phyloP scores from a whole-genome alignment of 2,329 filamentous ascomycete genomes.

The Pyrenophora teres region DNA sequence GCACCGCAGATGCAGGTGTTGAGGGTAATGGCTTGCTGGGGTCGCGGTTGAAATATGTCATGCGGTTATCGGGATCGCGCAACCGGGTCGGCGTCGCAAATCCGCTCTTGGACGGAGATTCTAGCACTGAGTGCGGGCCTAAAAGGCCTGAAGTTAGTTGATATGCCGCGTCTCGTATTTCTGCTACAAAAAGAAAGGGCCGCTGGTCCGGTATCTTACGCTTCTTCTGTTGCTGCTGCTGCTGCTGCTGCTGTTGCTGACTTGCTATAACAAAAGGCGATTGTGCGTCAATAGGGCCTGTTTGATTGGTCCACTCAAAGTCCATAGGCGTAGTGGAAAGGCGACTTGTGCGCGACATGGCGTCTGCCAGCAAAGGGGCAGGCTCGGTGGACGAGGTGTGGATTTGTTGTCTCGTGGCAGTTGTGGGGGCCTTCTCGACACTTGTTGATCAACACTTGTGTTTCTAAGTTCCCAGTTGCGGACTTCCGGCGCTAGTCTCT shows the following conservation, averaged over 20 bases:
- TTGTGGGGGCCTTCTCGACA: constrained; percentile 15
- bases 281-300: constrained; percentile 51
- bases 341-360: constrained; percentile 41
- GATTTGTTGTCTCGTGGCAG: constrained; percentile 1
- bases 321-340: constrained; percentile 58
- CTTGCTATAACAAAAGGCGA: constrained; percentile 53
- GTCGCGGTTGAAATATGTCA: constrained; percentile 53
- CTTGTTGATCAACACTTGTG: constrained; percentile 23
- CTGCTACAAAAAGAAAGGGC: constrained; percentile 7
- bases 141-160: constrained; percentile 22
- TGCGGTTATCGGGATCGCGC: constrained; percentile 56
- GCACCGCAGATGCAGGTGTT: constrained; percentile 25
- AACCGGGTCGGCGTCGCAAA: constrained; percentile 48
- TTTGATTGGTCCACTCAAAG: constrained; percentile 57
- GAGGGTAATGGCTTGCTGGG: constrained; percentile 46
- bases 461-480: constrained; percentile 15
- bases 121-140: constrained; percentile 47
- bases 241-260: constrained; percentile 22
- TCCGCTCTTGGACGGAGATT: constrained; percentile 55
- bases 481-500: constrained; percentile 22
- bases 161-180: constrained; percentile 1
- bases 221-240: constrained; percentile 47
- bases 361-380: constrained; percentile 1
- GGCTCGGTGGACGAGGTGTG: not conserved
- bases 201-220: constrained; percentile 35